Base-by-base conservation (phyloP, 2,329 filamentous ascomycete species). In the Colletotrichum gigasporum region DNA sequence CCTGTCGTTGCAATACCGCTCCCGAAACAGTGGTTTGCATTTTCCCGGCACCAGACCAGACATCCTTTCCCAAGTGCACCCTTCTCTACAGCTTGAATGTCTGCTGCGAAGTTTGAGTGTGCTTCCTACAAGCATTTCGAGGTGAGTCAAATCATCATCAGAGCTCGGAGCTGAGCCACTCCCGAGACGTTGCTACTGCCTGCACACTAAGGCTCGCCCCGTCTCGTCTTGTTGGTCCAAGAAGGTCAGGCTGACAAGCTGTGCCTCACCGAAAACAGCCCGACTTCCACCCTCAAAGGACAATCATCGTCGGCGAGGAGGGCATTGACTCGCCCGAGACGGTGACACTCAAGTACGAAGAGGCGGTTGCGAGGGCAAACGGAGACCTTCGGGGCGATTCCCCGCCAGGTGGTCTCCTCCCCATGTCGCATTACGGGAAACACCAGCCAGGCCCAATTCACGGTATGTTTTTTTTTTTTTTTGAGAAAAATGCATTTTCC, bases 391-490 rank as follows among this genome's bases (percentile, higher is more conserved):
- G 78, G 72, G 81, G 82, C 83, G 87, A 83, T 79, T 87, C 81
- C 80, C 83, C 84, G 75, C 82, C 76, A 76, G 78, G 65, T 42
- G 66, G 80, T 76, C 78, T 89, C 73, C 81, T 92, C 80, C 89
- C 91, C 79, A 94, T 94, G 91, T 91, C 92, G 51, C 66, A 68
- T 78, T 90, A 90, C 80, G 94, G 93, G 84, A 97, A 96, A 80
- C 80, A 88, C 63, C 88, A 91, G 77, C 84, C 89, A 79, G 85
- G 90, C 78, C 91, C 90, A 77, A 87, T 94, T 82, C 91, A 95
- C 80, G 91, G 94, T 96, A 83, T 82, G 93, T 90, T 63, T 22
- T 45, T 1, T 16, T 44, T 3, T 5, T 24, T 7, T 16, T 18
- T 22, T 16, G 30, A 12, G 20, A 3, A n/a, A 9, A 3, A 26